Base-by-base conservation (phyloP, 495 filamentous ascomycete species). In the Penicillium macrosclerotiorum region DNA sequence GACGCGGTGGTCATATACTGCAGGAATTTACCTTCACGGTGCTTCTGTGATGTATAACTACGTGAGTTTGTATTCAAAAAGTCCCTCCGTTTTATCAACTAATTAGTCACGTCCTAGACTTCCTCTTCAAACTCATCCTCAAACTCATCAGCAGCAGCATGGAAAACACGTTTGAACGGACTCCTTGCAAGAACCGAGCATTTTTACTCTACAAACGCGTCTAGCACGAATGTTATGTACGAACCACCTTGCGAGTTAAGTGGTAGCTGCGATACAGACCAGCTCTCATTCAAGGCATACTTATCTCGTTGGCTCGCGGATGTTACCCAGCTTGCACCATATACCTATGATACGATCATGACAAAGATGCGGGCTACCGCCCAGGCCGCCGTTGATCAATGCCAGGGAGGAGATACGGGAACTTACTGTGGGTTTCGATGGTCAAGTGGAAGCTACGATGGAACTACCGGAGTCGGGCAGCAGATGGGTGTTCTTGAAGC, bases 241-340 rank as follows among this genome's bases (percentile, higher is more conserved):
- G 87, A 91, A 59, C 68, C 78, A 11, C 74, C 80, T 23, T 85
- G 81, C 48, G 82, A 85, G 47, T 62, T 68, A 0, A 63, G 68
- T 34, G 59, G 71, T 27, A 78, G 65, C 11, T 90, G 87, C 67
- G 80, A 85, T 49, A 79, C 80, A 23, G 88, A 93, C 58, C 87
- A 90, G 71, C 76, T 77, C 34, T 87, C 83, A 30, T 95, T 91
- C 80, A 95, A 93, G 66, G 87, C 86, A 25, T 94, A 90, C 67
- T 71, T 92, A 11, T 71, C 87, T 24, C 86, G 90, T 19, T 95
- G 88, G 86, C 76, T 95, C 64, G 81, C 81, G 13, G 69, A 72
- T 3, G 76, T 79, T 3, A 83, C 84, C 6, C 80, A 88, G 52
- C 59, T 91, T 31, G 88, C 83, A 0, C 88, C 90, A 3, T 85